A percentile compares a stretch with the other conserved stretches of the same genome.
These are phyloP conservation scores for Thielaviopsis punctulata DNA, from an alignment of 2,329 filamentous ascomycete genomes.

Conservation along the genomic window DNA sequence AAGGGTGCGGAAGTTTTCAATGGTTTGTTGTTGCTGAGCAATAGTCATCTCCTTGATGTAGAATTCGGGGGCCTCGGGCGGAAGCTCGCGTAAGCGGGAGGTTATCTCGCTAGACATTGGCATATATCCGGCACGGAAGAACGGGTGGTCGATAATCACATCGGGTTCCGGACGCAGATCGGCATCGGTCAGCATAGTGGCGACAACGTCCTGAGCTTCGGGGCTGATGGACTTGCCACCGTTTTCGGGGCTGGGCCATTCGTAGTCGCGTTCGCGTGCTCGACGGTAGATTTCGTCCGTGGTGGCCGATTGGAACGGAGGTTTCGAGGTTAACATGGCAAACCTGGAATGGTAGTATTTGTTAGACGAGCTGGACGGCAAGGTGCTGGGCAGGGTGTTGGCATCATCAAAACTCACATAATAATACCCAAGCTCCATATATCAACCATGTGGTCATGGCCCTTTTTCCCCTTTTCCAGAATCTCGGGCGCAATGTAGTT, in stretches of 20 bases:
- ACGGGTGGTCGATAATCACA: constrained; percentile 59
- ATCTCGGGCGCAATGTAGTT: constrained; percentile 98
- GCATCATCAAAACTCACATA: constrained; percentile 43
- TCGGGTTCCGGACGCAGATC: constrained; percentile 61
- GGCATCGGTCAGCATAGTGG: constrained; percentile 57
- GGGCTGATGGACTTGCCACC: constrained; percentile 49
- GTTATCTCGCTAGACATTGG: constrained; percentile 44
- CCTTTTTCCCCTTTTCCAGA: constrained; percentile 79
- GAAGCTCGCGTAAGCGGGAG: constrained; percentile 35
- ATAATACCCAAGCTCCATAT: constrained; percentile 98
- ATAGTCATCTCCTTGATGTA: constrained; percentile 31
- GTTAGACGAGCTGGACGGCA: neutral
- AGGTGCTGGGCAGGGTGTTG: no score
- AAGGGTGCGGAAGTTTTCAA: constrained; percentile 37
- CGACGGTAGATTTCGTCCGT: constrained; percentile 71
- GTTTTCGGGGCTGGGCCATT: constrained; percentile 54
- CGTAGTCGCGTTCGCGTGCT: constrained; percentile 55
- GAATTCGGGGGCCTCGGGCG: constrained; percentile 40
- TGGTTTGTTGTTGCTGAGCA: constrained; percentile 28
- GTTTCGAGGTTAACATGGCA: constrained; percentile 90
- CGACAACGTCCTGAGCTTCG: constrained; percentile 63
- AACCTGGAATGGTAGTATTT: constrained; percentile 38
- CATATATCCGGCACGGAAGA: constrained; percentile 63
- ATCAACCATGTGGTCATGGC: constrained; percentile 94
- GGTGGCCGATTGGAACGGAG: constrained; percentile 85